phyloP scores from a whole-genome alignment of 2,329 filamentous ascomycete species.

The Botrytis elliptica region DNA sequence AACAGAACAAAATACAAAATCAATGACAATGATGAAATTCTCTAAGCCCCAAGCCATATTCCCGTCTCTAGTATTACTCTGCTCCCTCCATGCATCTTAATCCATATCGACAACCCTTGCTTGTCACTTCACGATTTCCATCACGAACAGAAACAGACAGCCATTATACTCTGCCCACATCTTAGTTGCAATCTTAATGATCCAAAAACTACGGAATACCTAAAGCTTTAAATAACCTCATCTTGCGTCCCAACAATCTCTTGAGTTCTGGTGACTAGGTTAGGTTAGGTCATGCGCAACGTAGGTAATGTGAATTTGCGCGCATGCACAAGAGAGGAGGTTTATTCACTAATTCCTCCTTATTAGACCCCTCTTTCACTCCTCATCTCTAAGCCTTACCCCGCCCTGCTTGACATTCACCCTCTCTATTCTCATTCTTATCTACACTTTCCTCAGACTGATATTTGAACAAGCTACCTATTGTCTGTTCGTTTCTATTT shows the following conservation, averaged over 20 bases:
- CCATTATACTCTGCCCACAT: not conserved
- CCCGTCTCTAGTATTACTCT: fast-evolving
- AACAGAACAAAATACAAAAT: not conserved
- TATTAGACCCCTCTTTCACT: fast-evolving
- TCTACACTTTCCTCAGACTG: too few relatives aligned
- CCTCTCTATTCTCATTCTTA: not conserved
- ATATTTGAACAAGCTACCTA: too few relatives aligned
- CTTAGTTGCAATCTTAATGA: not conserved
- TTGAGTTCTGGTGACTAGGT: not conserved
- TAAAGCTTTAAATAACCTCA: not conserved
- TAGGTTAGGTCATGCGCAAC: not conserved
- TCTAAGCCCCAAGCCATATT: not conserved
- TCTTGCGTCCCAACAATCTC: fast-evolving
- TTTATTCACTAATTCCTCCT: fast-evolving
- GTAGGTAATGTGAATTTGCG: not conserved
- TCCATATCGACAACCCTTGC: not conserved
- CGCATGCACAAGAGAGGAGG: not conserved
- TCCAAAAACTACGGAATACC: not conserved
- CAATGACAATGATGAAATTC: not conserved
- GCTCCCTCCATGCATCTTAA: not conserved
- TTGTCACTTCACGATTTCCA: not conserved
- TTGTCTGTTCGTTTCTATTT: too few relatives aligned
- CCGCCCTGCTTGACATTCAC: too few relatives aligned
- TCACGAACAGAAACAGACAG: not conserved
- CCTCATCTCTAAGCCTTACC: not conserved